Evolutionary conservation across 257 asterid genomes (phyloP).

Genomic region (Solanum pimpinellifolium): DNA sequence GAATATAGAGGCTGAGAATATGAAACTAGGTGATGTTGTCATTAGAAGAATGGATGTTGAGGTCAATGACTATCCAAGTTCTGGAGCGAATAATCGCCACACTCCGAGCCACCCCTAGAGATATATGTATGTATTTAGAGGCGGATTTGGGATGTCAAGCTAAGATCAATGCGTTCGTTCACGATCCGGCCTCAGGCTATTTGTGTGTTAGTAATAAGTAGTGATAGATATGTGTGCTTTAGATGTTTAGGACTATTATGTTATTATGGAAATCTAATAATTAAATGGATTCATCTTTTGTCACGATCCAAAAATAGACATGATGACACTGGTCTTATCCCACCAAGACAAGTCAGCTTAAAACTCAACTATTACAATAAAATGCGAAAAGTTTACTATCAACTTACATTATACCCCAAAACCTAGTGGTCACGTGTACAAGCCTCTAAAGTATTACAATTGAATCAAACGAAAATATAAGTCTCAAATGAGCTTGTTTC

Average conservation of each 20-base stretch:
- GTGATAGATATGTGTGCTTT: not conserved
- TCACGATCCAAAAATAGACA: too few species aligned
- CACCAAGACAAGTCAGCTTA: too few species aligned
- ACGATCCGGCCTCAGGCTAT: not conserved
- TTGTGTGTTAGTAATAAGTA: slow-evolving; percentile 18
- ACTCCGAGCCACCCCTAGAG: slow-evolving; percentile 37
- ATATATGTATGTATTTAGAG: not conserved
- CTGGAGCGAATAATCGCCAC: slow-evolving; percentile 64
- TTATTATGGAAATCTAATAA: not conserved
- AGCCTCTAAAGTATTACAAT: too few species aligned
- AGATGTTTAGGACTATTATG: not conserved
- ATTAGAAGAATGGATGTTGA: slow-evolving; percentile 36
- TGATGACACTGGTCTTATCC: too few species aligned
- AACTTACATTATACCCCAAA: too few species aligned
- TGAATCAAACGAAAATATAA: too few species aligned
- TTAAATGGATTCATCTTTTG: not conserved
- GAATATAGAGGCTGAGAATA: not conserved
- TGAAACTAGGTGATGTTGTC: not conserved
- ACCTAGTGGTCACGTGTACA: too few species aligned
- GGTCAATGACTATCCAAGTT: slow-evolving; percentile 55
- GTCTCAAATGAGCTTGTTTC: too few species aligned
- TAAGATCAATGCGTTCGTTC: not conserved
- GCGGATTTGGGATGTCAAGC: not conserved
- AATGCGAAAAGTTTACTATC: too few species aligned
- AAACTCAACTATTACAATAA: too few species aligned